These are phyloP conservation scores for Trichomonas vaginalis DNA, from an alignment of 208 protist genomes.

Conservation along the genomic window DNA sequence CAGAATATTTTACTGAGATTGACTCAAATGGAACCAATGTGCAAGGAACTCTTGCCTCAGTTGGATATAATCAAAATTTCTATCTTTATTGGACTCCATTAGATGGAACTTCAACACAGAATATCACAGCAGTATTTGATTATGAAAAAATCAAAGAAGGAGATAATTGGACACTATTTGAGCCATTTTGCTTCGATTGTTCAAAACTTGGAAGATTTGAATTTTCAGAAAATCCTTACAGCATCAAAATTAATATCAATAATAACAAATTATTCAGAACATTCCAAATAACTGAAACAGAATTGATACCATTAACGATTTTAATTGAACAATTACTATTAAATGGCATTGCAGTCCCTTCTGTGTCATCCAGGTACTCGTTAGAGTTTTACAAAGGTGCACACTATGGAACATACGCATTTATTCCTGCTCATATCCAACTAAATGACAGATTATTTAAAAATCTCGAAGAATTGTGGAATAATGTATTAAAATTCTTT, in stretches of 20 bases:
- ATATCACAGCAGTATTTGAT: background rate
- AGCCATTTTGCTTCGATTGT: background rate
- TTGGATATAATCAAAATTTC: background rate
- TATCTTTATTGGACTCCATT: background rate
- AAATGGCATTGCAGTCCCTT: constrained; percentile 3
- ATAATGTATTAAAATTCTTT: background rate
- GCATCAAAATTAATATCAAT: background rate
- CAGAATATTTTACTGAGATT: background rate
- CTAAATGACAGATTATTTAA: background rate
- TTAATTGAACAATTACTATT: constrained; percentile 4
- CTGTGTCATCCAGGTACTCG: background rate
- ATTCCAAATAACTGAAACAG: background rate
- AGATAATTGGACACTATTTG: background rate
- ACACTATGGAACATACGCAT: background rate
- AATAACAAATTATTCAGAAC: background rate
- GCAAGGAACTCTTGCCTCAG: background rate
- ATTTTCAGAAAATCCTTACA: background rate
- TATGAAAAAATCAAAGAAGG: background rate
- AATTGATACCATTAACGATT: background rate
- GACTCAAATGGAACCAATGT: background rate
- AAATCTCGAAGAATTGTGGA: background rate
- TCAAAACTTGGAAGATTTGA: background rate
- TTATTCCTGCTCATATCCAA: background rate
- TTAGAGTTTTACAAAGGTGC: background rate
- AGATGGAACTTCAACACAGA: background rate